These are phyloP conservation scores for Dianthus caryophyllus DNA, from an alignment of 148 eudicot genomes.

Conservation along the genomic window DNA sequence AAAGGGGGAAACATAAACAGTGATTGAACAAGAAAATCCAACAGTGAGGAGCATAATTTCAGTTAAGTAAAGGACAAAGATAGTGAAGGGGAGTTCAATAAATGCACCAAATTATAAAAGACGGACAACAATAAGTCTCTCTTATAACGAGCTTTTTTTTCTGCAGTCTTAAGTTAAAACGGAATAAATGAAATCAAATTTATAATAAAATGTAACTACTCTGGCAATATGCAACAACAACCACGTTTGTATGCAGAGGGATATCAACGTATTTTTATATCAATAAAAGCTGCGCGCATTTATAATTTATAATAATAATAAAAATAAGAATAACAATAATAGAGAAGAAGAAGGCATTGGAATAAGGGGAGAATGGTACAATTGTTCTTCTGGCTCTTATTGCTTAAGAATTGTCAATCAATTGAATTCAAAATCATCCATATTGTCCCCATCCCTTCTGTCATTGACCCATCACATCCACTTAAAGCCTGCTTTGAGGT, in stretches of 20 bases:
- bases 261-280: too few relatives aligned
- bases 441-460: conserved; percentile 31
- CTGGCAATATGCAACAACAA: too few relatives aligned
- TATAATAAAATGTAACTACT: too few relatives aligned
- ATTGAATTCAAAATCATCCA: conserved; percentile 29
- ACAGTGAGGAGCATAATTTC: not conserved
- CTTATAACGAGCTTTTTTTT: too few relatives aligned
- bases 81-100: conserved; percentile 18
- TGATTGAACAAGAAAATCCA: not conserved
- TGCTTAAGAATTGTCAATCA: conserved; percentile 34
- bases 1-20: not conserved
- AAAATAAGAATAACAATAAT: too few relatives aligned
- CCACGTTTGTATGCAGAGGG: too few relatives aligned
- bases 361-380: conserved; percentile 16
- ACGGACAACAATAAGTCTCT: conserved; percentile 14
- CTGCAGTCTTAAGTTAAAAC: too few relatives aligned
- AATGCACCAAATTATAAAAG: conserved; percentile 11
- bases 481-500: conserved; percentile 22
- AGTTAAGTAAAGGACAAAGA: conserved; percentile 14
- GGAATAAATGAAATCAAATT: too few relatives aligned
- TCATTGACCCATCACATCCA: conserved; percentile 38
- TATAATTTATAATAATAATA: too few relatives aligned
- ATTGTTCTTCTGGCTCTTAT: conserved; percentile 27
- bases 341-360: not conserved
- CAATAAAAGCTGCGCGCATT: too few relatives aligned